Evolutionary conservation across 2,329 filamentous ascomycete species (phyloP), one percentile per base, ranked within the genome.

Genomic region (Arthrobotrys conoides): DNA sequence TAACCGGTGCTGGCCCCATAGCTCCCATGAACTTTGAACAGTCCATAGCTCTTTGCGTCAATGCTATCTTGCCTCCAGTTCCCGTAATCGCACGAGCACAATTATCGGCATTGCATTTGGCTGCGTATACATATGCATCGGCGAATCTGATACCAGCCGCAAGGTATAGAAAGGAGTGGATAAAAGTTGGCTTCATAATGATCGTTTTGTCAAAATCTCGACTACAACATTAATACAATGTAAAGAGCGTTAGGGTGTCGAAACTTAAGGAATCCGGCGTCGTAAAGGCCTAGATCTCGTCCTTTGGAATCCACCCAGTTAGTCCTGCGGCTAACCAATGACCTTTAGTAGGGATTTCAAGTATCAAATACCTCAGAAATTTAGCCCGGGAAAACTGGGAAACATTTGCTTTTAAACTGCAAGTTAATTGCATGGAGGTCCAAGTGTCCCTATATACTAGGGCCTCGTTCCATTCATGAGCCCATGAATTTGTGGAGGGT

Each of bases 21-120:
- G 61, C 73, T 3, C 36, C 61, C 73, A 77, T 71, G 16, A 77
- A 77, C 14, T 69, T 71, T 14, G 66, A 71, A 48, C 73, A 77
- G 12, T 77, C 67, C 0, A 59, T 38, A 6, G 9, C 9, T 49
- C 72, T 69, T n/a, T 51, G 14, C 0, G 59, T 12, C 8, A 65
- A 27, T 5, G 66, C 22, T n/a, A 64, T 20, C 5, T 16, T 36
- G 12, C 22, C 20, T 12, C 27, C 14, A 20, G 49, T 67, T 61
- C 73, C 73, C 24, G 57, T 77, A 10, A 77, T 38, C 8, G 16
- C 44, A 16, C 61, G 65, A 24, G 67, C 73, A 36, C 73, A 77
- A 36, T 67, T 67, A 33, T 77, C 73, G 59, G 65, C 59, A 49
- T 44, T 53, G 14, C 70, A 73, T 44, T 18, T n/a, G 3, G 27